A percentile compares a stretch with the other conserved stretches of the same genome.
These are phyloP conservation scores for Xylariaceae sp. DNA, from an alignment of 2,329 filamentous ascomycete genomes.

Conservation along the genomic window DNA sequence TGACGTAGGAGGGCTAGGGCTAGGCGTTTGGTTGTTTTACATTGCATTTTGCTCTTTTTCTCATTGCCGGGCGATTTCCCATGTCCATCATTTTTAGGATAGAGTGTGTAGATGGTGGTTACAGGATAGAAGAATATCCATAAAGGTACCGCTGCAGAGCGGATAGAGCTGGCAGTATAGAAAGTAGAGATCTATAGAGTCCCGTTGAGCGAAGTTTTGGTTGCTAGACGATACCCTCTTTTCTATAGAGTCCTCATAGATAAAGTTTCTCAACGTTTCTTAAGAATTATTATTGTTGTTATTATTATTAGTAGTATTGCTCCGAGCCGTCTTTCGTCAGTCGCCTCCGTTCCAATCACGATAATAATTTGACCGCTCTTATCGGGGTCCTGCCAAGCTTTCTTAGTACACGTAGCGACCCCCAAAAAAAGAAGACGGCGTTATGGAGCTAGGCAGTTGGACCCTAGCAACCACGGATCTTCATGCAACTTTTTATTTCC, in stretches of 20 bases:
- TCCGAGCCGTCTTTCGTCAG: no score
- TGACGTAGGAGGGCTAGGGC: conserved; percentile 7
- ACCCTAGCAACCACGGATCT: conserved; percentile 7
- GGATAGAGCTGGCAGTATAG: conserved; percentile 3
- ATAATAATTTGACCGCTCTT: conserved; percentile 18
- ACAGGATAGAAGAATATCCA: conserved; percentile 5
- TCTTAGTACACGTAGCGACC: not conserved
- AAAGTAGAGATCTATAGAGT: conserved; percentile 8
- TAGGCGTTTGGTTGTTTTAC: not conserved
- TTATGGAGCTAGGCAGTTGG: conserved; percentile 9
- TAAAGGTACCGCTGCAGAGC: conserved; percentile 3
- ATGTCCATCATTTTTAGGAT: not conserved
- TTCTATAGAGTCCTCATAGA: no score
- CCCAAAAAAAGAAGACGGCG: conserved; percentile 4
- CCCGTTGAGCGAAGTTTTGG: no score
- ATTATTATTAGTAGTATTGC: no score
- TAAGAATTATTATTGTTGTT: no score
- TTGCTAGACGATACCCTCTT: no score
- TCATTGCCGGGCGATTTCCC: not conserved
- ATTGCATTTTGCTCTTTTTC: not conserved
- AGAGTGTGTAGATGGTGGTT: conserved; percentile 1
- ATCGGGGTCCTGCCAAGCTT: not conserved
- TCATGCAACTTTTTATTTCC: conserved; percentile 2
- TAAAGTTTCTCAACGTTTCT: no score
- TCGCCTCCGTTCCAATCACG: not conserved